These are phyloP conservation scores for Tagetes erecta DNA, from an alignment of 129 eudicot species.

Conservation along the genomic window DNA sequence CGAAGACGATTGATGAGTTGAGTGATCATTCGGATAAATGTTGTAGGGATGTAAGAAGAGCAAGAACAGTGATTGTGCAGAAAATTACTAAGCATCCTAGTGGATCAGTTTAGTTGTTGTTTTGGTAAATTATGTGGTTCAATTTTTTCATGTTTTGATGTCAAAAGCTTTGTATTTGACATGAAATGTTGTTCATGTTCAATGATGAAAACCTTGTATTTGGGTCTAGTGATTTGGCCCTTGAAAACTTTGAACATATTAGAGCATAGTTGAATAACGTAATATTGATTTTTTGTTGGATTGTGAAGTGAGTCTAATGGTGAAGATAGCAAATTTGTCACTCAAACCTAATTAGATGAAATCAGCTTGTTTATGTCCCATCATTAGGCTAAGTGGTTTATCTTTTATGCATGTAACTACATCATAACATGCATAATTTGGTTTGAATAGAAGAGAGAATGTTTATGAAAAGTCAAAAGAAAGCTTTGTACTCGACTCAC, in stretches of 20 bases:
- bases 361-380: no score
- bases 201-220: conserved; percentile 14
- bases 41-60: conserved; percentile 60
- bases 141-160: conserved; percentile 15
- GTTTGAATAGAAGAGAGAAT: no score
- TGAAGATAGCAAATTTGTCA: not conserved
- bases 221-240: conserved; percentile 13
- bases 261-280: not conserved
- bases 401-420: no score
- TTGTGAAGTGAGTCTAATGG: not conserved
- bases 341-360: not conserved
- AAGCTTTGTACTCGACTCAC: no score
- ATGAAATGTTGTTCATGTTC: conserved; percentile 1
- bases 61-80: conserved; percentile 64
- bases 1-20: conserved; percentile 60
- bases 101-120: conserved; percentile 34
- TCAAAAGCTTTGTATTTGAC: conserved; percentile 22
- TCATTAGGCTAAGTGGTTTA: no score
- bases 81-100: conserved; percentile 65
- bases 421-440: no score
- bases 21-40: conserved; percentile 58
- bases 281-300: not conserved
- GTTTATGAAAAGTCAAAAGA: no score
- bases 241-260: conserved; percentile 5
- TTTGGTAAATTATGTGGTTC: conserved; percentile 18